These are phyloP conservation scores for Gamarada debralockiae DNA, from an alignment of 495 filamentous ascomycete genomes.

Conservation along the genomic window DNA sequence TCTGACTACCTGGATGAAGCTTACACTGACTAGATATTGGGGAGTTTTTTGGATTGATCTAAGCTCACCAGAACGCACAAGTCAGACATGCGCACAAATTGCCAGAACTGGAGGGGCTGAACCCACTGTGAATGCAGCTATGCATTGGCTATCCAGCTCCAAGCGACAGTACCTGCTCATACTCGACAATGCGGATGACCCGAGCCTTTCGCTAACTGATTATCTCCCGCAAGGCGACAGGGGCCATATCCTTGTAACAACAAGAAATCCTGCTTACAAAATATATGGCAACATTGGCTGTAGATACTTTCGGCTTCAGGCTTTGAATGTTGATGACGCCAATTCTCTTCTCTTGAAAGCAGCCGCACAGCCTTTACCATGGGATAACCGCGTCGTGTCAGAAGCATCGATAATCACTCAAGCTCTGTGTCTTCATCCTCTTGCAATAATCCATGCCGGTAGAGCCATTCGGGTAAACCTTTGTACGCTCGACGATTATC, in stretches of 20 bases:
- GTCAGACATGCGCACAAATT: conserved; percentile 21
- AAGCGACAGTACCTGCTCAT: conserved; percentile 28
- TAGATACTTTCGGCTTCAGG: conserved; percentile 24
- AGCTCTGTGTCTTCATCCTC: conserved; percentile 29
- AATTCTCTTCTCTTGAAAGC: conserved; percentile 32
- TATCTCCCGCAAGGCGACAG: conserved; percentile 28
- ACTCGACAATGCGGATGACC: conserved; percentile 37
- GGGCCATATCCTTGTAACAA: conserved; percentile 34
- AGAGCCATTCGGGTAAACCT: conserved; percentile 21
- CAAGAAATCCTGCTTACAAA: conserved; percentile 30
- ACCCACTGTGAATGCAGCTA: conserved; percentile 26
- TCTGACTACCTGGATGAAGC: background rate
- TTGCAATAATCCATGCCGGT: conserved; percentile 34
- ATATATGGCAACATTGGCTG: conserved; percentile 28
- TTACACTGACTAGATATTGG: conserved; percentile 18
- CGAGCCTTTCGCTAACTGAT: conserved; percentile 20
- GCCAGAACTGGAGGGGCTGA: conserved; percentile 25
- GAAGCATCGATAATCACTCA: conserved; percentile 23
- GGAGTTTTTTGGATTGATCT: conserved; percentile 26
- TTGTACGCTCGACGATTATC: conserved; percentile 20
- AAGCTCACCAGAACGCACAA: conserved; percentile 17
- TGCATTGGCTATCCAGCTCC: conserved; percentile 26
- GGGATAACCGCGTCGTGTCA: background rate
- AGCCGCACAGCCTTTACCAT: conserved; percentile 25
- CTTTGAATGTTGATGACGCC: conserved; percentile 29